phyloP scores from a whole-genome alignment of 2,329 filamentous ascomycete species.

The Colletotrichum destructivum region DNA sequence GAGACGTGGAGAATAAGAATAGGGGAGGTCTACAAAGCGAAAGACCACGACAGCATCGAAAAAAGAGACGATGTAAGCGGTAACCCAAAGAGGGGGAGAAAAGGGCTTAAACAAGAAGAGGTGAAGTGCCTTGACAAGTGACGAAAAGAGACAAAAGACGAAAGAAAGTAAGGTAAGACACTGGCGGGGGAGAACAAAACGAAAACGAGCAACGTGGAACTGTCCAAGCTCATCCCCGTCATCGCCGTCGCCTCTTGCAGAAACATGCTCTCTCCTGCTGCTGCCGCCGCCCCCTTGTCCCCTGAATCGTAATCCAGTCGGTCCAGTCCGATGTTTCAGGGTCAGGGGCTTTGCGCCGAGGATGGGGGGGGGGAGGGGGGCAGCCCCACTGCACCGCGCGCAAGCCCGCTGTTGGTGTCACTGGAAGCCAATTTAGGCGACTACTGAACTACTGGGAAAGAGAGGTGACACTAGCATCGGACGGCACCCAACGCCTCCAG shows the following conservation, averaged over 20 bases:
- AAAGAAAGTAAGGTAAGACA: constrained; percentile 2
- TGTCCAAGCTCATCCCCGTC: constrained; percentile 34
- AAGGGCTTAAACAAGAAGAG: constrained; percentile 11
- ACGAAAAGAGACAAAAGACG: constrained; percentile 1
- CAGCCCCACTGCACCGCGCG: background rate
- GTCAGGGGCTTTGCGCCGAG: constrained; percentile 31
- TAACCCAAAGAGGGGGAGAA: background rate
- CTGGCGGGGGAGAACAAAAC: constrained; percentile 16
- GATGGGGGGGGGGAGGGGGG: background rate
- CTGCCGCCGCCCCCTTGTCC: constrained; percentile 11
- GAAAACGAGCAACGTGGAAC: constrained; percentile 26
- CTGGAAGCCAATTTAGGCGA: background rate
- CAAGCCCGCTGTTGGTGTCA: background rate
- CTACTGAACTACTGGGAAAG: background rate
- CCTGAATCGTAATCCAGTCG: constrained; percentile 28
- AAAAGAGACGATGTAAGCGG: background rate
- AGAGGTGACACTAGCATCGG: constrained; percentile 28
- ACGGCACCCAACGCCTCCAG: constrained; percentile 21
- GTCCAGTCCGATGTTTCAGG: constrained; percentile 43
- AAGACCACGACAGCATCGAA: constrained; percentile 7
- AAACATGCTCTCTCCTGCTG: constrained; percentile 30
- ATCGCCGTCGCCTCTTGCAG: constrained; percentile 24
- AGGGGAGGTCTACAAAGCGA: constrained; percentile 9
- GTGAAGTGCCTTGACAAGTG: constrained; percentile 8
- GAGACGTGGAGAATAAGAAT: background rate